Percentiles rank a stretch among this genome's conserved stretches.
These are phyloP conservation scores for Cryphonectria carpinicola DNA, from an alignment of 2,329 filamentous ascomycete genomes.

Conservation along the genomic window DNA sequence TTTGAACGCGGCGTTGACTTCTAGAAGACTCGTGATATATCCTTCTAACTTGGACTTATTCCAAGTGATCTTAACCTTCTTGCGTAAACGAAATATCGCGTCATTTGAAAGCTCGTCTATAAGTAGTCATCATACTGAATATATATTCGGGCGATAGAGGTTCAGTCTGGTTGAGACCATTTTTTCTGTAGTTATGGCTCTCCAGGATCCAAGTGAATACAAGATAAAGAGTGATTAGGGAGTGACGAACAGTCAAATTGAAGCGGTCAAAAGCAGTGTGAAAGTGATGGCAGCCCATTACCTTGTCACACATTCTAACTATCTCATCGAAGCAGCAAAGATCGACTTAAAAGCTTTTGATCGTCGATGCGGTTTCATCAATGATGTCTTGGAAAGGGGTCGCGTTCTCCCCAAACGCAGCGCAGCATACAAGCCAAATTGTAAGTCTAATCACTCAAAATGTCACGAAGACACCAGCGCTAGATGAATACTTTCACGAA, in stretches of 20 bases:
- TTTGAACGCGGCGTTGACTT: slow-evolving; percentile 6
- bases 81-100: slow-evolving; percentile 2
- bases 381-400: background rate
- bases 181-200: background rate
- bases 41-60: slow-evolving; percentile 11
- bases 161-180: background rate
- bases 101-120: slow-evolving; percentile 19
- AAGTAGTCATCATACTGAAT: background rate
- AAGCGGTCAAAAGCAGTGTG: background rate
- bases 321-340: slow-evolving; percentile 10
- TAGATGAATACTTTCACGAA: too few relatives aligned
- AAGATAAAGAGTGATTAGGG: too few relatives aligned
- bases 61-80: slow-evolving; percentile 9
- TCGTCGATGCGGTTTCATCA: background rate
- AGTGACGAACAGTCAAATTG: background rate
- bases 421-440: background rate
- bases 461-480: too few relatives aligned
- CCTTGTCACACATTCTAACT: background rate
- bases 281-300: background rate
- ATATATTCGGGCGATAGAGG: background rate
- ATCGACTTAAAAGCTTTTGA: background rate
- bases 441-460: background rate
- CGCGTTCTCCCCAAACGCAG: background rate
- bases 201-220: too few relatives aligned
- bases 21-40: slow-evolving; percentile 6